A percentile compares a stretch with the other conserved stretches of the same genome.
Conservation (phyloP, 495 filamentous ascomycete species). For the Venustampulla echinocandica region DNA sequence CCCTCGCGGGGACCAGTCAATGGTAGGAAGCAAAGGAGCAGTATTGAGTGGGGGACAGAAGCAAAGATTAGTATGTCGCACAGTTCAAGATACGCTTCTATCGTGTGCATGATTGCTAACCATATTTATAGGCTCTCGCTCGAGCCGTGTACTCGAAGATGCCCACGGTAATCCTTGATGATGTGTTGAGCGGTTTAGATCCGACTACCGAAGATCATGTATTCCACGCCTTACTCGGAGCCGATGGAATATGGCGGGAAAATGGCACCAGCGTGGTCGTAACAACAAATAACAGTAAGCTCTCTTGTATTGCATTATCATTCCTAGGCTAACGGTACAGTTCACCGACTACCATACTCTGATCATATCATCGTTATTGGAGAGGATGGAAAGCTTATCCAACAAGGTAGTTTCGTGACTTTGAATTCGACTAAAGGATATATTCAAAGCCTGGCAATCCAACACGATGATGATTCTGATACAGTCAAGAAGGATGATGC, state of each 20-base stretch:
- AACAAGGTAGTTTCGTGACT: slow-evolving; percentile 40
- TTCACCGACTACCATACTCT: slow-evolving; percentile 38
- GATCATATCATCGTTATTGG: slow-evolving; percentile 42
- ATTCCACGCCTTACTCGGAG: slow-evolving; percentile 46
- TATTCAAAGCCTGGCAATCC: slow-evolving; percentile 34
- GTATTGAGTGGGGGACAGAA: slow-evolving; percentile 48
- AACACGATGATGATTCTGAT: slow-evolving; percentile 5
- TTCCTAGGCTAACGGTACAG: slow-evolving; percentile 12
- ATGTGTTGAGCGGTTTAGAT: slow-evolving; percentile 47
- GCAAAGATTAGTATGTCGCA: slow-evolving; percentile 36
- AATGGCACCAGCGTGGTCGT: slow-evolving; percentile 37
- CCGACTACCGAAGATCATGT: slow-evolving; percentile 47
- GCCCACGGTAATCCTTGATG: slow-evolving; percentile 27
- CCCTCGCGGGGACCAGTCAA: slow-evolving; percentile 40
- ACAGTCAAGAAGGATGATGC: slow-evolving; percentile 21
- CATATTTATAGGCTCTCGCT: slow-evolving; percentile 21
- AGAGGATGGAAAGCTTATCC: slow-evolving; percentile 31
- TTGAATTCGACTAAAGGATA: slow-evolving; percentile 37
- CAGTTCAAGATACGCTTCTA: neutral
- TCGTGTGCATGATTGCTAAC: neutral
- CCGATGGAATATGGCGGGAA: slow-evolving; percentile 41
- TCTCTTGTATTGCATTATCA: neutral
- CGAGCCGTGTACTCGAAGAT: slow-evolving; percentile 32
- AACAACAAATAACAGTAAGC: neutral
- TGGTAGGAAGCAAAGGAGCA: slow-evolving; percentile 49